Percentiles rank a stretch among this genome's conserved stretches.
Evolutionary conservation across 768 basidiomycete species (phyloP).

Genomic region (Tylopilus intermedius): DNA sequence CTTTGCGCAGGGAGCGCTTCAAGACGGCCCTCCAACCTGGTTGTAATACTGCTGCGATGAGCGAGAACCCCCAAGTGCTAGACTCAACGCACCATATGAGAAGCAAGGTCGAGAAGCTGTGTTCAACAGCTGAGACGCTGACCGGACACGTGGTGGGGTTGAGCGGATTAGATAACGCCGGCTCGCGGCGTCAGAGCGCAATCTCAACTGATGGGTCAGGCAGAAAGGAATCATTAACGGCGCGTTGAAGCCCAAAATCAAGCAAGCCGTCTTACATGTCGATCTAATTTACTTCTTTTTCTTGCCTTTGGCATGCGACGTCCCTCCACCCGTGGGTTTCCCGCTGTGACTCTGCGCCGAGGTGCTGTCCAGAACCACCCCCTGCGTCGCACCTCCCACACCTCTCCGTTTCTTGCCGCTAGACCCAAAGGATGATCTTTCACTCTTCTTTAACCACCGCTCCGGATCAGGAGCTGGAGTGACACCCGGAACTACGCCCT

Average conservation of each 20-base stretch:
- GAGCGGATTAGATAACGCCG: conserved; percentile 29
- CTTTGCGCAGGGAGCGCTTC: conserved; percentile 6
- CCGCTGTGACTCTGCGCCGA: conserved; percentile 28
- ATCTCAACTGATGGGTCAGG: conserved; percentile 18
- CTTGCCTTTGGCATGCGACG: conserved; percentile 49
- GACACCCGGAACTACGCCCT: conserved; percentile 71
- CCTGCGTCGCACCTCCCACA: conserved; percentile 68
- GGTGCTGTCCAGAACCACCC: conserved; percentile 34
- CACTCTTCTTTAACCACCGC: conserved; percentile 84
- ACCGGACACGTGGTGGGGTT: conserved; percentile 15
- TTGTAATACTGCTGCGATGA: neutral
- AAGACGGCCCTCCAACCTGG: neutral
- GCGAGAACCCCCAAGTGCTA: neutral
- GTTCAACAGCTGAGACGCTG: neutral
- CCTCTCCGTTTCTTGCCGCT: conserved; percentile 51
- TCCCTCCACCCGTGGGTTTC: conserved; percentile 31
- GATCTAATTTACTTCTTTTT: conserved; percentile 56
- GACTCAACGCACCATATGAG: conserved; percentile 1
- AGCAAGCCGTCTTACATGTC: conserved; percentile 18
- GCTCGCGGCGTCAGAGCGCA: conserved; percentile 17
- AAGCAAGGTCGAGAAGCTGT: neutral
- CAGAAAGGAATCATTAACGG: conserved; percentile 22
- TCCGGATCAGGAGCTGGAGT: conserved; percentile 84
- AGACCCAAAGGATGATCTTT: conserved; percentile 54
- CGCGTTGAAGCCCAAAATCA: conserved; percentile 14